These are phyloP conservation scores for Candida insectalens DNA, from an alignment of 805 yeast species.

Conservation along the genomic window DNA sequence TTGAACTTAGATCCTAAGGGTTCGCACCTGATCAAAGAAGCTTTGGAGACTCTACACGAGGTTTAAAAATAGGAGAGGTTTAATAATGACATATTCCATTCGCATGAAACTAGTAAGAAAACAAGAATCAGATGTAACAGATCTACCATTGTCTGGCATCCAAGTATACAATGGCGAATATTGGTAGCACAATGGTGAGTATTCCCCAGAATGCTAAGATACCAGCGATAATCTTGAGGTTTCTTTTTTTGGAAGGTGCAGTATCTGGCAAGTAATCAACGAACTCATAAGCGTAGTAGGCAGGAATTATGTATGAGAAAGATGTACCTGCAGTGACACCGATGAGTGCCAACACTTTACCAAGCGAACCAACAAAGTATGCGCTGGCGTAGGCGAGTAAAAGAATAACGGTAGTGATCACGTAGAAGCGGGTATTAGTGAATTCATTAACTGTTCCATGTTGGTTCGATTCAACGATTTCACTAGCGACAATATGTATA, in stretches of 20 bases:
- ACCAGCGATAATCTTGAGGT: constrained; percentile 40
- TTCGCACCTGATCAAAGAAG: constrained; percentile 73
- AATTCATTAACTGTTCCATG: constrained; percentile 14
- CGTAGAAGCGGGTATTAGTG: constrained; percentile 21
- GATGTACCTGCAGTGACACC: constrained; percentile 94
- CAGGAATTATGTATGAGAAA: constrained; percentile 85
- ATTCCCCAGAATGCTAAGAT: constrained; percentile 60
- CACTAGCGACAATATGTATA: constrained; percentile 8
- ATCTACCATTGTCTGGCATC: not conserved
- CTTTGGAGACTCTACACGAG: constrained; percentile 46
- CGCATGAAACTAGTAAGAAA: not conserved
- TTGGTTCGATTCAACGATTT: constrained; percentile 10
- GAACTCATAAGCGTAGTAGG: constrained; percentile 70
- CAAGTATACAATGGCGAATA: no score
- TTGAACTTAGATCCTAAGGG: constrained; percentile 90
- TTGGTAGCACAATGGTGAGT: constrained; percentile 56
- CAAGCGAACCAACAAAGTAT: constrained; percentile 59
- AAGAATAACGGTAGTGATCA: constrained; percentile 36
- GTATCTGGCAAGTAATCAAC: constrained; percentile 20
- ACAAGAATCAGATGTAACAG: not conserved
- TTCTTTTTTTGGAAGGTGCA: constrained; percentile 16
- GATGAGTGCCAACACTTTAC: constrained; percentile 74
- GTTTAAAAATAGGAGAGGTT: not conserved
- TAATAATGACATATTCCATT: not conserved
- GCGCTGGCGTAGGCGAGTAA: constrained; percentile 54